These are phyloP conservation scores for Fusarium zealandicum DNA, from an alignment of 2,329 filamentous ascomycete species.

Conservation along the genomic window DNA sequence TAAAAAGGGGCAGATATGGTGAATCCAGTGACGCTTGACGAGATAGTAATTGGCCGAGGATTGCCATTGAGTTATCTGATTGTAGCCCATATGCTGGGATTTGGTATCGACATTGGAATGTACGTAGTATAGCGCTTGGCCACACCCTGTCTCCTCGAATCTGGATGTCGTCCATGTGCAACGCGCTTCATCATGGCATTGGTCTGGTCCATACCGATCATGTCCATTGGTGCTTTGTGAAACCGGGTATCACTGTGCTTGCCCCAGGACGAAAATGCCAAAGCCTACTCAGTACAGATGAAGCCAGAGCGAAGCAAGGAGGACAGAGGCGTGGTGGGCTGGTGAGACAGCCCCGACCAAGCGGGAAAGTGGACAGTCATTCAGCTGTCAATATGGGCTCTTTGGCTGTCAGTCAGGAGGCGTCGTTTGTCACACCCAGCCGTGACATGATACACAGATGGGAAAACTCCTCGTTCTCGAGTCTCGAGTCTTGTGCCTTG, in stretches of 20 bases:
- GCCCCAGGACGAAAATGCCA: not conserved
- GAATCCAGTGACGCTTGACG: not conserved
- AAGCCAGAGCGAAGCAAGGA: not conserved
- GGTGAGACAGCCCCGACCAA: not conserved
- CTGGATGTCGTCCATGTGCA: not conserved
- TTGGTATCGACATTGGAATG: conserved; percentile 1
- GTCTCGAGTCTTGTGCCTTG: too few species aligned
- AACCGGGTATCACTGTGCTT: not conserved
- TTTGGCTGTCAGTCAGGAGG: too few species aligned
- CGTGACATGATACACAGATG: too few species aligned
- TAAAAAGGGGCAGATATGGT: not conserved
- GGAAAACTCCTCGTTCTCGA: too few species aligned
- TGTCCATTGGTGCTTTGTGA: not conserved
- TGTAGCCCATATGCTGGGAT: not conserved
- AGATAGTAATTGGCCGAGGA: conserved; percentile 1
- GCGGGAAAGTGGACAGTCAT: not conserved
- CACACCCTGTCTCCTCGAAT: not conserved
- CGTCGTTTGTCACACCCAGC: too few species aligned
- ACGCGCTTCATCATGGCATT: not conserved
- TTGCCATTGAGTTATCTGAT: not conserved
- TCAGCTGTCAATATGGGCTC: not conserved
- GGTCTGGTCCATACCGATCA: not conserved
- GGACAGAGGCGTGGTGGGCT: not conserved
- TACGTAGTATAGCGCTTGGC: too few species aligned
- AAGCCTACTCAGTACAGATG: not conserved